Evolutionary conservation across 176 grass and related monocot genomes (phyloP).

Genomic region (Phoenix dactylifera): DNA sequence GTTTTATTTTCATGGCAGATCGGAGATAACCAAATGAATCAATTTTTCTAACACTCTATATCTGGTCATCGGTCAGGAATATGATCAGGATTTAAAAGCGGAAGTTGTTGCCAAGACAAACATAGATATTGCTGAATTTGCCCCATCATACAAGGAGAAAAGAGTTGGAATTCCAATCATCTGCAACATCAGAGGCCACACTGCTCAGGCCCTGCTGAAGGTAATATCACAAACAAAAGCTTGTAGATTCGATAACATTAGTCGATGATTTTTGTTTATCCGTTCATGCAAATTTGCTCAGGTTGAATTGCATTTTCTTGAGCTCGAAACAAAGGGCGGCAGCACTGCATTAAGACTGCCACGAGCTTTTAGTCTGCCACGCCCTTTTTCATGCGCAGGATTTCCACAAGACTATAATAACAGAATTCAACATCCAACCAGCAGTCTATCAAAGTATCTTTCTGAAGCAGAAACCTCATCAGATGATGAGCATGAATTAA

Average conservation of each 20-base stretch:
- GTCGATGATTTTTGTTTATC: not conserved
- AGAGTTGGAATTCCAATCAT: constrained; percentile 20
- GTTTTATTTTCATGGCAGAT: not conserved
- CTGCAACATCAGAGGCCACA: constrained; percentile 18
- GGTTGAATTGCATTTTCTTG: constrained; percentile 17
- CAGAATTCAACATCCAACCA: not conserved
- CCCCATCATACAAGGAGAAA: constrained; percentile 1
- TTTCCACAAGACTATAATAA: not conserved
- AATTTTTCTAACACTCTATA: no score
- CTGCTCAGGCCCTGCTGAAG: constrained; percentile 16
- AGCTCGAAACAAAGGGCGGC: not conserved
- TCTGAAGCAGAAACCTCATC: constrained; percentile 16
- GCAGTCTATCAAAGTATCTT: constrained; percentile 2
- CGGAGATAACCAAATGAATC: no score
- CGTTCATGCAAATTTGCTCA: constrained; percentile 3
- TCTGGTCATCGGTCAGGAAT: constrained; percentile 6
- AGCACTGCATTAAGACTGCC: constrained; percentile 8
- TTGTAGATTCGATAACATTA: not conserved
- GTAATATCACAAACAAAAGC: constrained; percentile 11
- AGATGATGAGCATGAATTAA: constrained; percentile 27
- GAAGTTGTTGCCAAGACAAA: constrained; percentile 8
- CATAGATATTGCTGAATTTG: constrained; percentile 28
- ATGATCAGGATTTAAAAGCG: not conserved
- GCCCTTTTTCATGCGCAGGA: constrained; percentile 12
- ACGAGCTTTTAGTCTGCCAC: constrained; percentile 8